Base-by-base conservation (phyloP, 2,329 filamentous ascomycete species). In the Didymella pinodella region DNA sequence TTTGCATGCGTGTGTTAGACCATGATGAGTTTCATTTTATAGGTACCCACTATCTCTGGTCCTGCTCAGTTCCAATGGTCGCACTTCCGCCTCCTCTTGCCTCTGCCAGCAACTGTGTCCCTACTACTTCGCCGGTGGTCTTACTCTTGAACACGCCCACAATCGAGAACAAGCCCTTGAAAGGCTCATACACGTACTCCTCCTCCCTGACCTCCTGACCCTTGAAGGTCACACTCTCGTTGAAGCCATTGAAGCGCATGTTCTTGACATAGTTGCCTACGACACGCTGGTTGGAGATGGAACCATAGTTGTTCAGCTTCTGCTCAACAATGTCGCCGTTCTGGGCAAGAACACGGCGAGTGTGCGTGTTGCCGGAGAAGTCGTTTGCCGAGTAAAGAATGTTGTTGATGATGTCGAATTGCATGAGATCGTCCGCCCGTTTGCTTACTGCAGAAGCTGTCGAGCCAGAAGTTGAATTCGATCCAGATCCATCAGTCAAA, bases 381-480 rank as follows among this genome's bases (percentile, higher is more conserved):
- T 88, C 82, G 75, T 87, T 87, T 70, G 86, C 73, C 28, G 83
- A 85, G 75, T 85, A 88, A 32, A 88, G 81, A 59, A 88, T 84
- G 69, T 85, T 85, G 75, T 86, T 79, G 54, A 78, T 36, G 41
- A 87, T 74, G 46, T 84, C 81, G 73, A 82, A 84, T 57, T 75
- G 72, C 43, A 71, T 67, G 34, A 71, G 63, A 45, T 75, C 72
- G n/a, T 74, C 50, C 36, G 68, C 63, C 38, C 72, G 67, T 56
- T 76, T 75, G 18, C 62, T 40, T 53, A 61, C 65, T 38, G 62
- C 56, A 54, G 60, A 61, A n/a, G 64, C 58, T 4, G 57, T 31
- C 44, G 65, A 50, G 38, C 50, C 40, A 26, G 64, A 55, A 20
- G 51, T 36, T 18, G 51, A 54, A 29, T 55, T 60, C 1, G 51